A percentile compares a stretch with the other conserved stretches of the same genome.
phyloP scores from a whole-genome alignment of 1,284 basidiomycete species.

The Fomitopsis palustris region DNA sequence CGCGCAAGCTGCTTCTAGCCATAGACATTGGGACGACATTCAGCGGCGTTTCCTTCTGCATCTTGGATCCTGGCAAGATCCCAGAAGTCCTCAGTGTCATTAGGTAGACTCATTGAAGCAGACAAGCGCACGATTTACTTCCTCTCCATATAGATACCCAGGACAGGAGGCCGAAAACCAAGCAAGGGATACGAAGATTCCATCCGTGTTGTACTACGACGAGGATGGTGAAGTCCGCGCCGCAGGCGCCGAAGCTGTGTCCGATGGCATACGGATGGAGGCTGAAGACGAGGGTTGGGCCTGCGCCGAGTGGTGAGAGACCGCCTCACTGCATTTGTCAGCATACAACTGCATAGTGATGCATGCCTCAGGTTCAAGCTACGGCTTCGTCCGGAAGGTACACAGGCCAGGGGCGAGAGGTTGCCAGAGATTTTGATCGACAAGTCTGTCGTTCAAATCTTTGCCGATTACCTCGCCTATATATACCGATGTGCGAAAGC shows the following conservation, averaged over 20 bases:
- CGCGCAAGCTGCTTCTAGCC: constrained; percentile 42
- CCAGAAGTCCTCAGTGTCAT: constrained; percentile 45
- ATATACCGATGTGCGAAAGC: constrained; percentile 38
- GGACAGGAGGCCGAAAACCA: constrained; percentile 33
- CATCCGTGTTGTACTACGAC: constrained; percentile 53
- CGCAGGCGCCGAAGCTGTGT: constrained; percentile 48
- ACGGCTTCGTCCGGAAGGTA: constrained; percentile 37
- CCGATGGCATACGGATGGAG: constrained; percentile 37
- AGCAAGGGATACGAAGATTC: constrained; percentile 48
- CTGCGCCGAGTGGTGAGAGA: constrained; percentile 44
- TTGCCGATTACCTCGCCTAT: constrained; percentile 52
- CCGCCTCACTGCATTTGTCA: not conserved
- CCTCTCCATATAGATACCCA: constrained; percentile 31
- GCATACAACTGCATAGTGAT: not conserved
- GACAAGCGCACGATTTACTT: not conserved
- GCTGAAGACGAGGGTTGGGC: constrained; percentile 46
- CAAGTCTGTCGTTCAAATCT: constrained; percentile 43
- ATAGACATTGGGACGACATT: constrained; percentile 54
- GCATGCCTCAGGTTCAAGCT: constrained; percentile 50
- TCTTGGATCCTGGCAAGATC: constrained; percentile 43
- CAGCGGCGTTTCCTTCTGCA: constrained; percentile 45
- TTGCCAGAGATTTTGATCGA: constrained; percentile 43
- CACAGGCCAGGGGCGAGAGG: constrained; percentile 15
- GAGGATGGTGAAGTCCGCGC: constrained; percentile 40
- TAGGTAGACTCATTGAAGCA: constrained; percentile 28